Evolutionary conservation across 2,329 filamentous ascomycete species (phyloP).

Genomic region (Leptosphaerulina australis): DNA sequence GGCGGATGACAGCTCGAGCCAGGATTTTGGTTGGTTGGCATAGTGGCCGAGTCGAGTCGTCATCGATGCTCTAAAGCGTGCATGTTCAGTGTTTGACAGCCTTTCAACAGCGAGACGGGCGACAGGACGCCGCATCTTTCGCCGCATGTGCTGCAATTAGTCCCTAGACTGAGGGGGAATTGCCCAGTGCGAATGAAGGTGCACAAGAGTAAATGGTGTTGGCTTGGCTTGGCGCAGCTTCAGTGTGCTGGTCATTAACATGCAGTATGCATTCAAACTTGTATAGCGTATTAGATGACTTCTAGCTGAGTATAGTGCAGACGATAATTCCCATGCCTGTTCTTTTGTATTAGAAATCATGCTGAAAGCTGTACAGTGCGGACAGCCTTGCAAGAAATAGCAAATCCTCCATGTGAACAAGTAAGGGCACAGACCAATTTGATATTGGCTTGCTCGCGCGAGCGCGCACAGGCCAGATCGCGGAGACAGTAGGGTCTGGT

Average conservation of each 20-base stretch:
- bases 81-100: constrained; percentile 16
- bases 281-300: background rate
- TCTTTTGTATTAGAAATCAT: background rate
- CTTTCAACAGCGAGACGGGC: constrained; percentile 13
- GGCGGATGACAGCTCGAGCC: constrained; percentile 17
- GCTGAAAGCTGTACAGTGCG: background rate
- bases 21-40: constrained; percentile 7
- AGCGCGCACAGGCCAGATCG: constrained; percentile 7
- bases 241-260: constrained; percentile 5
- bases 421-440: constrained; percentile 7
- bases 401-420: constrained; percentile 1
- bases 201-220: constrained; percentile 6
- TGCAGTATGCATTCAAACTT: constrained; percentile 11
- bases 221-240: constrained; percentile 12
- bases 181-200: constrained; percentile 2
- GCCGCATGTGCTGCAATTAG: constrained; percentile 17
- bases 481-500: constrained; percentile 12
- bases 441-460: constrained; percentile 11
- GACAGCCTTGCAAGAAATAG: constrained; percentile 2
- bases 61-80: constrained; percentile 20
- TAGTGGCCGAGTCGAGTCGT: constrained; percentile 10
- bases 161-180: constrained; percentile 5
- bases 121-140: constrained; percentile 13
- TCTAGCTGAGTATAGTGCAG: background rate
- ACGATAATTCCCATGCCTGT: background rate